Base-by-base conservation (phyloP, 2,329 filamentous ascomycete species). In the Parafenestella ontariensis region DNA sequence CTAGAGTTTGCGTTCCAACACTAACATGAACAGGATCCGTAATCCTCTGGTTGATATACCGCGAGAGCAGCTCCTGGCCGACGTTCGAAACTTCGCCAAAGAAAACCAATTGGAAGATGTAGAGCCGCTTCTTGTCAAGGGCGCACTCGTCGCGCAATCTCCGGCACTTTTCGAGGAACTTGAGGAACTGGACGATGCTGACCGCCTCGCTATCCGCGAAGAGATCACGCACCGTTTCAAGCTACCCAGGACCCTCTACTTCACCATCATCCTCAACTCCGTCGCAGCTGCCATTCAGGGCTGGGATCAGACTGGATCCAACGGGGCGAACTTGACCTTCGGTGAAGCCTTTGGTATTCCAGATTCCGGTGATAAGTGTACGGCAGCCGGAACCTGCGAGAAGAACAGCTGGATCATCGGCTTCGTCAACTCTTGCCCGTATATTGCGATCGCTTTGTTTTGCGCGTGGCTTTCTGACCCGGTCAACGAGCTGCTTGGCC, bases 91-190 rank as follows among this genome's bases (percentile, higher is more conserved):
- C 13, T 91, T 90, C 64, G 88, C 87, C 34, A 76, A 78, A 11
- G 79, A 83, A 45, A 84, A 89, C 58, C 79, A 80, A 13, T 79
- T 92, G 3, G 74, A 78, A 3, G 83, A 87, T 41, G 81, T 87
- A 54, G 75, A 85, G 7, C 76, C 79, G 1, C 68, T 88, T 9
- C 79, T 92, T 40, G 79, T 84, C 53, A 71, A 71, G 45, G 70
- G 67, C 24, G 91, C 90, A 1, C 79, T 93, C 11, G 83, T 91
- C 11, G 90, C 90, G 1, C 89, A 91, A 72, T 85, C 87, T 58
- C 89, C 89, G 0, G 77, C 77, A 8, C 79, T 81, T 21, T 89
- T 83, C 68, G 87, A 90, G 53, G 78, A 83, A 17, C 82, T 92
- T 45, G 78, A 85, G 49, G 83, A 85, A 10, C 81, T 93, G 1